Conservation (phyloP, 768 basidiomycete genomes). For the Amanita polypyramis region DNA sequence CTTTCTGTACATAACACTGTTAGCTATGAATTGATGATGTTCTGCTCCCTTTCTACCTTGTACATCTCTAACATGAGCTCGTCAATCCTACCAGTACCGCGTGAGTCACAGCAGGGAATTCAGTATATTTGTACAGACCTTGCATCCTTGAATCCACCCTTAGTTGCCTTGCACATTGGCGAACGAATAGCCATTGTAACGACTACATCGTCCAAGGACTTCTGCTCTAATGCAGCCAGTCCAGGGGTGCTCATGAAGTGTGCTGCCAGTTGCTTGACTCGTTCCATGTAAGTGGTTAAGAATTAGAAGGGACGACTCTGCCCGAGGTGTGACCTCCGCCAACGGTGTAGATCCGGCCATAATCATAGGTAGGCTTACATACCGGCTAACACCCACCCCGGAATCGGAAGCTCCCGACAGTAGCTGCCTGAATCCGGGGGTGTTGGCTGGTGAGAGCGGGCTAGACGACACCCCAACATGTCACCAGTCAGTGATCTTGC, state of each 20-base stretch:
- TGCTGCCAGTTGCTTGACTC: constrained; percentile 54
- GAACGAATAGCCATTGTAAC: constrained; percentile 75
- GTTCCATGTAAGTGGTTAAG: constrained; percentile 33
- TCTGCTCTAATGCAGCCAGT: constrained; percentile 41
- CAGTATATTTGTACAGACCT: constrained; percentile 26
- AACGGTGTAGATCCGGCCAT: too few relatives aligned
- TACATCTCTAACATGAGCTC: constrained; percentile 78
- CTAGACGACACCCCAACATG: too few relatives aligned
- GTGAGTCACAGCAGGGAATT: constrained; percentile 10
- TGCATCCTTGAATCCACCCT: constrained; percentile 67
- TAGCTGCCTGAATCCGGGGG: too few relatives aligned
- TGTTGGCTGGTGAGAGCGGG: too few relatives aligned
- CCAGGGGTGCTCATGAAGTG: constrained; percentile 41
- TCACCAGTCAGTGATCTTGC: neutral
- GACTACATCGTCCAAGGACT: constrained; percentile 69
- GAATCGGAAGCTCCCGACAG: neutral
- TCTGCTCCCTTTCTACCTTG: constrained; percentile 32
- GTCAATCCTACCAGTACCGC: constrained; percentile 41
- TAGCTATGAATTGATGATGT: neutral
- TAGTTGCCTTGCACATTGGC: constrained; percentile 66
- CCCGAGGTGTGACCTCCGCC: too few relatives aligned
- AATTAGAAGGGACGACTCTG: neutral
- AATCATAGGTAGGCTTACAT: neutral
- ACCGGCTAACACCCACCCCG: too few relatives aligned
- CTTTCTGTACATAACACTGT: constrained; percentile 31